Evolutionary conservation across 345 rosid species (phyloP).

Genomic region (Hypericum androsaemum): DNA sequence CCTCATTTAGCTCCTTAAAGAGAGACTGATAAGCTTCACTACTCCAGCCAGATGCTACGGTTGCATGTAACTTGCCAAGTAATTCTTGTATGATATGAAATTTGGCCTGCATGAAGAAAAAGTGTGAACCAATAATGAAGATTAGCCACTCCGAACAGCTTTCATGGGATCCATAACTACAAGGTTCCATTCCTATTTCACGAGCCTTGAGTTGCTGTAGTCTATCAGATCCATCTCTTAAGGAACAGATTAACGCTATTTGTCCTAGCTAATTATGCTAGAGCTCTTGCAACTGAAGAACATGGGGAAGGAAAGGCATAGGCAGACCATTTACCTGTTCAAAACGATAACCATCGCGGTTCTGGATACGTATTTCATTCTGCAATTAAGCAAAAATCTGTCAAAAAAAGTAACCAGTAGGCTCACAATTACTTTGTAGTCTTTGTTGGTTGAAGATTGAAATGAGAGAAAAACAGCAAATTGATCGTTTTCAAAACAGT

Average conservation of each 20-base stretch:
- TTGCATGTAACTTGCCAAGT: slow-evolving; percentile 71
- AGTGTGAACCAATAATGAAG: background rate
- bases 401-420: background rate
- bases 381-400: slow-evolving; percentile 30
- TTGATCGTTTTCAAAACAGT: too few species aligned
- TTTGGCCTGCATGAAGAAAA: slow-evolving; percentile 49
- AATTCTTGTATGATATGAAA: slow-evolving; percentile 88
- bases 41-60: slow-evolving; percentile 34
- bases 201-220: too few species aligned
- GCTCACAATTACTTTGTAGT: too few species aligned
- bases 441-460: too few species aligned
- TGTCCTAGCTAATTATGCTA: background rate
- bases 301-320: slow-evolving; percentile 1
- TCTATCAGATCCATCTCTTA: too few species aligned
- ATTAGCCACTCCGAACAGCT: background rate
- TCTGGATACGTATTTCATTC: slow-evolving; percentile 77
- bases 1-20: slow-evolving; percentile 57
- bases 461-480: too few species aligned
- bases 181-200: too few species aligned
- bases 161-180: background rate
- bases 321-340: slow-evolving; percentile 56
- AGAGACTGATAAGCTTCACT: slow-evolving; percentile 46
- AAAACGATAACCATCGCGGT: slow-evolving; percentile 61
- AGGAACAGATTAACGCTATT: too few species aligned
- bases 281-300: background rate